phyloP scores from a whole-genome alignment of 2,329 filamentous ascomycete genomes.

The Fusarium sp. region DNA sequence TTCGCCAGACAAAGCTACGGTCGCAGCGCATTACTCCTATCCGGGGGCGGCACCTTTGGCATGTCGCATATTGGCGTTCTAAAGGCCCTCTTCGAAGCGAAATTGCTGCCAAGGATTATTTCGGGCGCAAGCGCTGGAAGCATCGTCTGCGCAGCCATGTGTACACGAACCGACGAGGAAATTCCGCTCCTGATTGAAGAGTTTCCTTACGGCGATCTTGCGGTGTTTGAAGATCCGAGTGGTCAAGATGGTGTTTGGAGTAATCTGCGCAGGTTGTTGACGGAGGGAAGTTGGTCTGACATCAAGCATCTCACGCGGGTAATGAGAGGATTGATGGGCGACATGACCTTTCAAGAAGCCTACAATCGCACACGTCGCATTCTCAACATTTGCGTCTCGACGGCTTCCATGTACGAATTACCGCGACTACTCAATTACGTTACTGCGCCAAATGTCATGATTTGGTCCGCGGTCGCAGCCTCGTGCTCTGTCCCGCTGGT shows the following conservation, averaged over 20 bases:
- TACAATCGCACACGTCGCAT: slow-evolving; percentile 95
- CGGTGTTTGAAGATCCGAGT: slow-evolving; percentile 77
- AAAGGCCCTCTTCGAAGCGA: slow-evolving; percentile 80
- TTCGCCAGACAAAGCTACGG: slow-evolving; percentile 83
- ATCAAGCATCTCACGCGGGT: slow-evolving; percentile 84
- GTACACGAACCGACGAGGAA: slow-evolving; percentile 81
- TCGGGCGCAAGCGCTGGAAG: slow-evolving; percentile 89
- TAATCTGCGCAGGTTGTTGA: slow-evolving; percentile 79
- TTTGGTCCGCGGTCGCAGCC: slow-evolving; percentile 96
- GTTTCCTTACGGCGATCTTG: slow-evolving; percentile 83
- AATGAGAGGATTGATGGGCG: slow-evolving; percentile 83
- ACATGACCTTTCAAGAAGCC: slow-evolving; percentile 94
- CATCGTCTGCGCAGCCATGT: slow-evolving; percentile 85
- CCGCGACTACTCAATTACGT: slow-evolving; percentile 91
- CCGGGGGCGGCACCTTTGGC: slow-evolving; percentile 88
- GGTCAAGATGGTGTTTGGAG: slow-evolving; percentile 72
- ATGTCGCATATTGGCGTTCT: slow-evolving; percentile 93
- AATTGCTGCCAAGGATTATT: slow-evolving; percentile 84
- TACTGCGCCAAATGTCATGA: slow-evolving; percentile 92
- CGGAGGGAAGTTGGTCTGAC: slow-evolving; percentile 86
- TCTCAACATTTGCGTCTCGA: slow-evolving; percentile 93
- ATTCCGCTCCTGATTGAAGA: slow-evolving; percentile 75
- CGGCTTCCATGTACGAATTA: slow-evolving; percentile 86
- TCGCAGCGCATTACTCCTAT: slow-evolving; percentile 84
- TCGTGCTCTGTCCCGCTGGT: slow-evolving; percentile 93